Percentiles rank a stretch among this genome's conserved stretches.
phyloP scores from a whole-genome alignment of 495 filamentous ascomycete genomes.

The Neurospora sp. region DNA sequence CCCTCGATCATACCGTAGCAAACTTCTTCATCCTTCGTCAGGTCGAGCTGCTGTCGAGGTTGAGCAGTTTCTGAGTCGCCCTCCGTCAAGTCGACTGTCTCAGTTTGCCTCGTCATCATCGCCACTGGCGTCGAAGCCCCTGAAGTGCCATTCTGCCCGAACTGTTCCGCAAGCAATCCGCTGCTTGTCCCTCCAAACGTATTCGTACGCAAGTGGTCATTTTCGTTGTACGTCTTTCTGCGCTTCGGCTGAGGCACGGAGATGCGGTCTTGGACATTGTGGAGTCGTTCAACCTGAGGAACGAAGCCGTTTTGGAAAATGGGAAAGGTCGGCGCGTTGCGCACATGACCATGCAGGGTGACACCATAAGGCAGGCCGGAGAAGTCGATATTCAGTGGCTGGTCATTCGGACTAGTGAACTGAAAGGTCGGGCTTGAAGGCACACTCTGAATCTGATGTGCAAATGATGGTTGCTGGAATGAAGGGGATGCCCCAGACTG shows the following conservation, averaged over 20 bases:
- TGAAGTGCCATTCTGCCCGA: slow-evolving; percentile 46
- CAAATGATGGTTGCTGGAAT: slow-evolving; percentile 1
- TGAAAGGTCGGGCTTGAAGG: slow-evolving; percentile 23
- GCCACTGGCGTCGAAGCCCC: slow-evolving; percentile 15
- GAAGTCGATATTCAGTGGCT: slow-evolving; percentile 9
- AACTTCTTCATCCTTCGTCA: slow-evolving; percentile 48
- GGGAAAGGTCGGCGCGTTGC: slow-evolving; percentile 7
- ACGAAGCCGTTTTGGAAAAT: slow-evolving; percentile 28
- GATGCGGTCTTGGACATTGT: slow-evolving; percentile 57
- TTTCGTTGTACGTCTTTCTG: slow-evolving; percentile 44
- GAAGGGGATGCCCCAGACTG: slow-evolving; percentile 7
- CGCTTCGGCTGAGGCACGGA: slow-evolving; percentile 52
- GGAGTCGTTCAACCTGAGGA: slow-evolving; percentile 54
- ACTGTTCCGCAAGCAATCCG: slow-evolving; percentile 52
- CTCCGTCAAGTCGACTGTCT: slow-evolving; percentile 58
- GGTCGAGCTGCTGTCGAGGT: slow-evolving; percentile 41
- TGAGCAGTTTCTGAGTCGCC: slow-evolving; percentile 44
- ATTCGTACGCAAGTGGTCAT: slow-evolving; percentile 29
- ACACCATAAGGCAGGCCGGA: slow-evolving; percentile 5
- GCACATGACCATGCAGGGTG: neutral
- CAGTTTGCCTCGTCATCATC: slow-evolving; percentile 5
- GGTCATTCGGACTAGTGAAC: slow-evolving; percentile 29
- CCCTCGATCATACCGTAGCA: slow-evolving; percentile 76
- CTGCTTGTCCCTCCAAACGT: slow-evolving; percentile 36
- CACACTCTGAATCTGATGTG: neutral